These are phyloP conservation scores for Panellus pusillus DNA, from an alignment of 768 basidiomycete genomes.

Conservation along the genomic window DNA sequence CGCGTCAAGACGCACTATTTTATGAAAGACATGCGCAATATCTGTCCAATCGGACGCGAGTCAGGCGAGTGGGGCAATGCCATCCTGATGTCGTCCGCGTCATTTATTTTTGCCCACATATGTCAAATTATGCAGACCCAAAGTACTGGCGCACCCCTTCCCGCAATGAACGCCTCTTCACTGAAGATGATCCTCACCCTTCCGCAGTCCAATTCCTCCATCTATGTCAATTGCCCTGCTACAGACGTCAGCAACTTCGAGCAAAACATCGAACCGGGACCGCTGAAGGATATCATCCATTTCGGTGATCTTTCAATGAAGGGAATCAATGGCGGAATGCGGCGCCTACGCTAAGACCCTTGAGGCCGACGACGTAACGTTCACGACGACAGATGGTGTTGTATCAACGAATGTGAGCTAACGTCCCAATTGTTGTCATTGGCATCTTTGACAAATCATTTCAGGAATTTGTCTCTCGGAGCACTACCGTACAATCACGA, in stretches of 20 bases:
- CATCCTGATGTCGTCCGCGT: slow-evolving; percentile 33
- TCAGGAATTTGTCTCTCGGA: slow-evolving; percentile 29
- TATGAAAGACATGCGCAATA: slow-evolving; percentile 22
- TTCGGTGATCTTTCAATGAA: slow-evolving; percentile 39
- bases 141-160: slow-evolving; percentile 6
- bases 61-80: slow-evolving; percentile 33
- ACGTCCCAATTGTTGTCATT: neutral
- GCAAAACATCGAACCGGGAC: slow-evolving; percentile 37
- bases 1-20: slow-evolving; percentile 28
- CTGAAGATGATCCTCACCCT: slow-evolving; percentile 39
- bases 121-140: slow-evolving; percentile 31
- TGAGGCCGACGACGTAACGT: slow-evolving; percentile 13
- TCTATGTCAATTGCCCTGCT: slow-evolving; percentile 41
- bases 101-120: neutral
- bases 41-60: slow-evolving; percentile 30
- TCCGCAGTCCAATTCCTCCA: slow-evolving; percentile 27
- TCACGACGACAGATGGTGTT: slow-evolving; percentile 28
- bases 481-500: slow-evolving; percentile 21
- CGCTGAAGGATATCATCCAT: too few relatives aligned
- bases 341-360: slow-evolving; percentile 28
- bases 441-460: neutral
- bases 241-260: slow-evolving; percentile 41
- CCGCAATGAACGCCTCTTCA: slow-evolving; percentile 21
- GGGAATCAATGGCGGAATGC: slow-evolving; percentile 37
- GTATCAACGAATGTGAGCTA: slow-evolving; percentile 9